Evolutionary conservation across 441 rosid genomes (phyloP), one percentile per base, ranked within the genome.

Genomic region (Gossypium gossypioides): DNA sequence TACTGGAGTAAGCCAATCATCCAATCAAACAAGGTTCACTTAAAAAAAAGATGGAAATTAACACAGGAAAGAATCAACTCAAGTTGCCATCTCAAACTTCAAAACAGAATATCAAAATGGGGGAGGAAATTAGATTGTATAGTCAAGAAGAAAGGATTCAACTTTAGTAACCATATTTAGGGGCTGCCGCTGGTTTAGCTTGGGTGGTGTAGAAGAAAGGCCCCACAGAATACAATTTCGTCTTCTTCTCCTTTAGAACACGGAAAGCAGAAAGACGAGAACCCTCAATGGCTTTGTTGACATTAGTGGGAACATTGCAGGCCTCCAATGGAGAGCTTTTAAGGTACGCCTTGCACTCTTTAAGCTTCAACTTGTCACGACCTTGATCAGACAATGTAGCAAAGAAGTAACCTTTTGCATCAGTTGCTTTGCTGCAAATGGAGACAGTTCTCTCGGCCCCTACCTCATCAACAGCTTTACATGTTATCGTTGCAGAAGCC

Each of bases 321-420:
- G 62, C 56, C 37, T 76, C 75, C 34, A 60, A 18, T 3, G 91
- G 85, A 70, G 90, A 83, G 25, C 67, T 15, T 52, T 86, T 81
- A 6, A 85, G 76, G 58, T 72, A 76, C 1, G 85, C 86, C 62
- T 83, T 82, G 84, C 95, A 87, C 29, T 83, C 74, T 54, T 24
- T 54, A 24, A 83, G 37, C 78, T 80, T 83, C 62, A 24, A 48
- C 0, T 54, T 58, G 0, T 72, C 72, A 8, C 71, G 48, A 9
- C 67, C 48, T 16, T 13, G 67, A 9, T 68, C 22, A 2, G 80
- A 76, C 63, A 87, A 72, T 4, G 80, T 46, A 13, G 83, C 76
- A 4, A 79, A 74, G 75, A 84, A 87, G 72, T 85, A 86, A n/a
- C 89, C 91, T 7, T 81, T 79, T 4, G 63, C 80, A 57, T 87